phyloP scores from a whole-genome alignment of 148 eudicot species.

The Fagopyrum esculentum region DNA sequence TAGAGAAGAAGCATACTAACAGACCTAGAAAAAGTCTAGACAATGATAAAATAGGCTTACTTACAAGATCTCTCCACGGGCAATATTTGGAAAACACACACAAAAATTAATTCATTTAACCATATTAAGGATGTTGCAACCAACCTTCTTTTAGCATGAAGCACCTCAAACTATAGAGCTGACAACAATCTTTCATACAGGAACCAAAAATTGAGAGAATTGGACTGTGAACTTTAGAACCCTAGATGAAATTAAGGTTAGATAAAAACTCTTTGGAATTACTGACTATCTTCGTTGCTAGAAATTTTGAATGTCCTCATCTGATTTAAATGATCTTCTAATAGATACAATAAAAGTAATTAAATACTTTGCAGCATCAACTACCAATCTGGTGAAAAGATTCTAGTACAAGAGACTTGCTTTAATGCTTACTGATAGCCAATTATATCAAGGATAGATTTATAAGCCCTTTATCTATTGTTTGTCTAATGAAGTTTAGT shows the following conservation, averaged over 20 bases:
- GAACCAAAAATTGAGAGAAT: background rate
- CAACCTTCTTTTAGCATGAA: background rate
- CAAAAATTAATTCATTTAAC: background rate
- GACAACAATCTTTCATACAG: background rate
- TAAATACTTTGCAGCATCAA: conserved; percentile 2
- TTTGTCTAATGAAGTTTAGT: background rate
- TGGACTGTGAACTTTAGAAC: background rate
- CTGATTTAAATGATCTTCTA: background rate
- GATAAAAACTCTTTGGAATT: background rate
- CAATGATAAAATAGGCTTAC: background rate
- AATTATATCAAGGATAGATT: background rate
- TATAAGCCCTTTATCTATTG: background rate
- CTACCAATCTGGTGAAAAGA: background rate
- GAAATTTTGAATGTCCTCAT: background rate
- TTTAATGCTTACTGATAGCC: background rate
- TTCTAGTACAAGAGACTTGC: background rate
- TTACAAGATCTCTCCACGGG: background rate
- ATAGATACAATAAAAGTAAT: background rate
- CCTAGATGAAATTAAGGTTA: background rate
- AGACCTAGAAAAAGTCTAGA: background rate
- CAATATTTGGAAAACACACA: background rate
- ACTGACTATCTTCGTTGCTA: background rate
- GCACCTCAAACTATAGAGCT: background rate
- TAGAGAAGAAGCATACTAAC: background rate
- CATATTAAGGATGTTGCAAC: background rate